Conservation (phyloP, 2,329 filamentous ascomycete species). For the Fusarium compactum region DNA sequence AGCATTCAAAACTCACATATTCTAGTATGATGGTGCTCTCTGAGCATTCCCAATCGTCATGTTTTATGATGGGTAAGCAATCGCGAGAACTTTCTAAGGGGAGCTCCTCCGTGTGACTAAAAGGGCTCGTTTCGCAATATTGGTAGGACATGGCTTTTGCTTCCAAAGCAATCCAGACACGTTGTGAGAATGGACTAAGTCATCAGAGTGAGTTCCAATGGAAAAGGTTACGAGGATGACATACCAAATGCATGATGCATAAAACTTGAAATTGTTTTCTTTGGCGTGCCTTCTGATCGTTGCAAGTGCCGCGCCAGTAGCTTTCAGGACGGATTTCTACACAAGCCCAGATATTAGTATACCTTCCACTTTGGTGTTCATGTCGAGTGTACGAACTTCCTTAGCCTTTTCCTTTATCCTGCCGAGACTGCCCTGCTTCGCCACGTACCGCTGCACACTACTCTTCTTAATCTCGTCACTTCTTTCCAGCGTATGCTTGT, state of each 20-base stretch:
- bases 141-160: constrained; percentile 83
- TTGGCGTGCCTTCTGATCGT: constrained; percentile 79
- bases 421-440: constrained; percentile 75
- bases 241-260: constrained; percentile 88
- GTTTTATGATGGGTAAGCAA: constrained; percentile 79
- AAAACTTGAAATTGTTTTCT: constrained; percentile 79
- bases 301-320: constrained; percentile 75
- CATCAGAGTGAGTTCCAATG: constrained; percentile 4
- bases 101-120: constrained; percentile 71
- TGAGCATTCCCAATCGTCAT: constrained; percentile 85
- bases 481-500: constrained; percentile 78
- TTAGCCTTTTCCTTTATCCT: constrained; percentile 60
- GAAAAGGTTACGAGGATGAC: constrained; percentile 16
- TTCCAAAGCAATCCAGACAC: constrained; percentile 90
- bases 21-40: constrained; percentile 87
- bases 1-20: constrained; percentile 69
- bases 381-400: constrained; percentile 25
- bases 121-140: constrained; percentile 87
- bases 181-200: constrained; percentile 81
- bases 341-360: not conserved
- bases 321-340: constrained; percentile 78
- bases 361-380: not conserved
- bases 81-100: constrained; percentile 82
- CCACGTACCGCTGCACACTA: constrained; percentile 74
- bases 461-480: constrained; percentile 87